Percentiles rank a stretch among this genome's conserved stretches.
Conservation (phyloP, 2,329 filamentous ascomycete species). For the Aspergillus pseudoterreus region DNA sequence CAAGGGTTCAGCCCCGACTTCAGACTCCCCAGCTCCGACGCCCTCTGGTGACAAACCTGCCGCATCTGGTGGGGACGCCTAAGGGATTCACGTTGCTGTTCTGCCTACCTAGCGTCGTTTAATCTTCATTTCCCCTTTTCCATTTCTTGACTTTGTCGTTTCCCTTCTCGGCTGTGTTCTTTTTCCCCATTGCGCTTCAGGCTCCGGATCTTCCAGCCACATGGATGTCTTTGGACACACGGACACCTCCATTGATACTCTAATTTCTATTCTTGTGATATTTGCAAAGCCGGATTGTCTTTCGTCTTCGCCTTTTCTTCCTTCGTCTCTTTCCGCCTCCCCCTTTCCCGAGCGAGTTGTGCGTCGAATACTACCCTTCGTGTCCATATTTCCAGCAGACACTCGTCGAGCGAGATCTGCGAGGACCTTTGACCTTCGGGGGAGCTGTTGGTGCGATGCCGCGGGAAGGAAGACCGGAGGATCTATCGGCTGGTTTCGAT, state of each 20-base stretch:
- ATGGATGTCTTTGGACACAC: slow-evolving; percentile 1
- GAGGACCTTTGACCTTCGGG: slow-evolving; percentile 2
- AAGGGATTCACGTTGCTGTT: slow-evolving; percentile 6
- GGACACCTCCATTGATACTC: slow-evolving; percentile 16
- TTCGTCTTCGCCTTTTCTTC: slow-evolving; percentile 5
- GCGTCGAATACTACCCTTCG: slow-evolving; percentile 15
- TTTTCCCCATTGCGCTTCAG: slow-evolving; percentile 1
- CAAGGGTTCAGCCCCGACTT: slow-evolving; percentile 48
- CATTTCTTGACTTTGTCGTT: slow-evolving; percentile 14
- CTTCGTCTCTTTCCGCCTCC: slow-evolving; percentile 6
- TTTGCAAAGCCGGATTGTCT: slow-evolving; percentile 14
- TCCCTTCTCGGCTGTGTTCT: slow-evolving; percentile 10
- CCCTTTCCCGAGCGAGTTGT: slow-evolving; percentile 19
- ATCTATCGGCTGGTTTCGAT: neutral
- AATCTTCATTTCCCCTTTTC: slow-evolving; percentile 2
- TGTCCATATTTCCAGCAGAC: slow-evolving; percentile 17
- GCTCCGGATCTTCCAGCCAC: neutral
- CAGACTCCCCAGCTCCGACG: slow-evolving; percentile 29
- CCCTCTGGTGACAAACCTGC: slow-evolving; percentile 34
- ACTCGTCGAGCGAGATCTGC: slow-evolving; percentile 2
- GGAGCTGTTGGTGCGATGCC: slow-evolving; percentile 9
- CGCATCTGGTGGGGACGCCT: slow-evolving; percentile 31
- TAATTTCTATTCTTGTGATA: slow-evolving; percentile 28
- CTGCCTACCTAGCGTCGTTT: slow-evolving; percentile 3
- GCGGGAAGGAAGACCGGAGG: neutral